A percentile compares a stretch with the other conserved stretches of the same genome.
Conservation (phyloP, 352 stramenopile genomes). For the Pythium aquatile region DNA sequence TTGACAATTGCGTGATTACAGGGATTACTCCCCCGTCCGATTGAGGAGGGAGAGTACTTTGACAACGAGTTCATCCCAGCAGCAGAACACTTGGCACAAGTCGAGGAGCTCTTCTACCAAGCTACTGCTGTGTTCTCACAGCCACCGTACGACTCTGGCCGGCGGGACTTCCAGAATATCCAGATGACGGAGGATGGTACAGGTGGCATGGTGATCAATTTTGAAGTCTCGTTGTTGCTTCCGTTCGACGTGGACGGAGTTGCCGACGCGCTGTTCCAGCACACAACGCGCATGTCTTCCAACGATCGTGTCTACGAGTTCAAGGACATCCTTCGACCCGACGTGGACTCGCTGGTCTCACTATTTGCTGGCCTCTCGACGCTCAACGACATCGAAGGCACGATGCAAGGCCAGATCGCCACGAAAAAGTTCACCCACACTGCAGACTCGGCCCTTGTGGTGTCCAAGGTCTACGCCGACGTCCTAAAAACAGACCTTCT, state of each 20-base stretch:
- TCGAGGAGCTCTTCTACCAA: background rate
- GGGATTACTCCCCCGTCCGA: background rate
- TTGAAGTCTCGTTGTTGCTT: slow-evolving; percentile 4
- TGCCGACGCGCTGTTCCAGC: slow-evolving; percentile 11
- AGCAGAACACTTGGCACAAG: slow-evolving; percentile 4
- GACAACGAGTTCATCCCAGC: background rate
- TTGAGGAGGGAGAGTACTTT: background rate
- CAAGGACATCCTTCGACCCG: background rate
- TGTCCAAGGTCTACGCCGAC: slow-evolving; percentile 12
- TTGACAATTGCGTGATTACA: background rate
- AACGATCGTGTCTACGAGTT: slow-evolving; percentile 13
- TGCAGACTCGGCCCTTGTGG: background rate
- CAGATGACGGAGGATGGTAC: background rate
- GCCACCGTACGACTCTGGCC: background rate
- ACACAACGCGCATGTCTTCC: slow-evolving; percentile 12
- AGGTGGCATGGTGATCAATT: background rate
- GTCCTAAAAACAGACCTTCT: background rate
- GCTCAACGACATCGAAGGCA: background rate
- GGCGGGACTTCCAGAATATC: slow-evolving; percentile 5
- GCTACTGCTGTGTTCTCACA: background rate
- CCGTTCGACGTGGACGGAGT: slow-evolving; percentile 8
- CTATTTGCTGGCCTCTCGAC: background rate
- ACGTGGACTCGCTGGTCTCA: slow-evolving; percentile 10
- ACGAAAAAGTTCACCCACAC: background rate
- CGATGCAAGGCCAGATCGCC: slow-evolving; percentile 17